phyloP scores from a whole-genome alignment of 306 rosid genomes.

The Oxytropis ochrocephala region DNA sequence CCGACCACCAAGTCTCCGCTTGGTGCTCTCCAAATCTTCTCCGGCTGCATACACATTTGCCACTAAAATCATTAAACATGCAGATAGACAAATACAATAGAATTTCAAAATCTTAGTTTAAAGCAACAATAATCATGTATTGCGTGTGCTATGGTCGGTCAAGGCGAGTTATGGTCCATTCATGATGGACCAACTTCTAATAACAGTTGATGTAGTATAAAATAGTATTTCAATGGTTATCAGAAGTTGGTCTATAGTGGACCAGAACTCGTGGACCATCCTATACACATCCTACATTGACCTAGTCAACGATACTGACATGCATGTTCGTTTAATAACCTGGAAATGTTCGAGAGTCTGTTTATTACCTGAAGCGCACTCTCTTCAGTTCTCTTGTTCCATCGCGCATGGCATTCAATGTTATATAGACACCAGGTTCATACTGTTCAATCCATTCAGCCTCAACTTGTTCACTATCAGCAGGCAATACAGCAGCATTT shows the following conservation, averaged over 20 bases:
- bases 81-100: neutral
- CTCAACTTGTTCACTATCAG: slow-evolving; percentile 57
- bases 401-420: slow-evolving; percentile 70
- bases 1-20: slow-evolving; percentile 99
- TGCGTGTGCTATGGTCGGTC: neutral
- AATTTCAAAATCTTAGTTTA: neutral
- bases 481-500: slow-evolving; percentile 32
- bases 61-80: slow-evolving; percentile 14
- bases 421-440: slow-evolving; percentile 93
- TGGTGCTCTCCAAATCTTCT: slow-evolving; percentile 97
- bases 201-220: too few relatives aligned
- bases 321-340: too few relatives aligned
- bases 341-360: neutral
- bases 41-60: slow-evolving; percentile 60
- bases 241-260: neutral
- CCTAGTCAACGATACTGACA: too few relatives aligned
- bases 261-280: too few relatives aligned
- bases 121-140: neutral
- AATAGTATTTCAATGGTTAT: neutral
- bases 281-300: too few relatives aligned
- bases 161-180: too few relatives aligned
- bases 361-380: slow-evolving; percentile 92
- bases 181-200: too few relatives aligned
- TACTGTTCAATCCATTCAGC: slow-evolving; percentile 98
- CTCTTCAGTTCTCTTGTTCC: slow-evolving; percentile 88